These are phyloP conservation scores for Pleurotus pulmonarius DNA, from an alignment of 768 basidiomycete species.

Conservation along the genomic window DNA sequence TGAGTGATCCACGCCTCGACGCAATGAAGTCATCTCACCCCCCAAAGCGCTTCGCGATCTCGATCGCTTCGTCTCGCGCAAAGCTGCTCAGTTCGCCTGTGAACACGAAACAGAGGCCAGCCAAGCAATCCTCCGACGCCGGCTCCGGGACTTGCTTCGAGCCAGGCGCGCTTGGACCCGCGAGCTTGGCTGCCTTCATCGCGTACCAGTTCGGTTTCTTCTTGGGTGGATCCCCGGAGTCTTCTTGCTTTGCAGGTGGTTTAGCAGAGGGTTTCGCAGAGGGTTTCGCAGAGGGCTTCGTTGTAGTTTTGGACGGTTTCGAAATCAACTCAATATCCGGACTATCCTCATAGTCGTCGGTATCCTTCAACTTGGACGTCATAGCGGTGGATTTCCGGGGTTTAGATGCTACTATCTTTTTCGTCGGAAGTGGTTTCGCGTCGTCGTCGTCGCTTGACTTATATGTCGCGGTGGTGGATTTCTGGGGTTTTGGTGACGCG, in stretches of 20 bases:
- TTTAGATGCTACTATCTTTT: not conserved
- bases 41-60: slow-evolving; percentile 41
- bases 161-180: slow-evolving; percentile 62
- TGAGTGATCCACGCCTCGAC: not conserved
- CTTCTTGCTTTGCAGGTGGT: slow-evolving; percentile 5
- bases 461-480: not conserved
- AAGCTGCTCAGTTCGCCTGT: slow-evolving; percentile 90
- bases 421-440: not conserved
- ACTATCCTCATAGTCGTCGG: slow-evolving; percentile 29
- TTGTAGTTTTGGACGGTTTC: slow-evolving; percentile 18
- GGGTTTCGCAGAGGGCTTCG: slow-evolving; percentile 11
- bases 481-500: not conserved
- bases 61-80: slow-evolving; percentile 81
- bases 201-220: slow-evolving; percentile 41
- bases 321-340: slow-evolving; percentile 21
- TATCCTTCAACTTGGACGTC: slow-evolving; percentile 11
- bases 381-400: not conserved
- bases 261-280: not conserved
- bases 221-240: slow-evolving; percentile 11
- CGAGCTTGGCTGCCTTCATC: slow-evolving; percentile 56
- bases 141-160: slow-evolving; percentile 66
- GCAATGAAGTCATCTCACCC: too few relatives aligned
- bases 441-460: slow-evolving; percentile 1
- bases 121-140: slow-evolving; percentile 67
- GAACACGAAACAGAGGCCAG: slow-evolving; percentile 90